phyloP scores from a whole-genome alignment of 768 basidiomycete genomes.

The Chiua virens region DNA sequence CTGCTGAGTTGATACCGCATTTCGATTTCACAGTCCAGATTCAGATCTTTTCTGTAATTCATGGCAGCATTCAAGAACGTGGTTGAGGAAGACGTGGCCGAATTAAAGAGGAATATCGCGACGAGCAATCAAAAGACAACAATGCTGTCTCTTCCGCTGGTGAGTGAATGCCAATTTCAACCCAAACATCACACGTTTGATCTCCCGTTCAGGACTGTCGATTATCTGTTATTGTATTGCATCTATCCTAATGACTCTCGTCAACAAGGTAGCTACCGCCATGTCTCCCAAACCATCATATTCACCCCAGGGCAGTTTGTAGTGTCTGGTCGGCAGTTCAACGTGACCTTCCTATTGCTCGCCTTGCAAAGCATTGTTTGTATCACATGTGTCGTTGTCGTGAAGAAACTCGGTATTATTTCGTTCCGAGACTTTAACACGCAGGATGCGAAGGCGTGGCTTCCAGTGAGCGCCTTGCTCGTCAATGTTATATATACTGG shows the following conservation, averaged over 20 bases:
- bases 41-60: not conserved
- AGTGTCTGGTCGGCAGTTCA: constrained; percentile 89
- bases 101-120: constrained; percentile 53
- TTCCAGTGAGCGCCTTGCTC: constrained; percentile 89
- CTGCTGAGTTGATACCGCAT: not conserved
- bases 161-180: constrained; percentile 10
- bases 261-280: constrained; percentile 75
- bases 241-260: constrained; percentile 94
- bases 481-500: constrained; percentile 98
- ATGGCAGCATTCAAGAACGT: constrained; percentile 18
- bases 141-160: constrained; percentile 20
- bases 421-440: constrained; percentile 82
- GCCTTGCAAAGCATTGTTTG: constrained; percentile 91
- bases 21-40: not conserved
- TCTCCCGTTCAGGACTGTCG: constrained; percentile 60
- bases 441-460: constrained; percentile 89
- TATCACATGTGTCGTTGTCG: constrained; percentile 66
- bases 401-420: constrained; percentile 77
- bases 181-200: not conserved
- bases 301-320: constrained; percentile 63
- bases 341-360: constrained; percentile 95
- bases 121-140: constrained; percentile 33
- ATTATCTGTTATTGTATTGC: constrained; percentile 89
- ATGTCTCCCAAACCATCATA: not conserved
- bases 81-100: constrained; percentile 44